Percentiles rank a stretch among this genome's conserved stretches.
These are phyloP conservation scores for Lactarius quietus DNA, from an alignment of 768 basidiomycete genomes.

Conservation along the genomic window DNA sequence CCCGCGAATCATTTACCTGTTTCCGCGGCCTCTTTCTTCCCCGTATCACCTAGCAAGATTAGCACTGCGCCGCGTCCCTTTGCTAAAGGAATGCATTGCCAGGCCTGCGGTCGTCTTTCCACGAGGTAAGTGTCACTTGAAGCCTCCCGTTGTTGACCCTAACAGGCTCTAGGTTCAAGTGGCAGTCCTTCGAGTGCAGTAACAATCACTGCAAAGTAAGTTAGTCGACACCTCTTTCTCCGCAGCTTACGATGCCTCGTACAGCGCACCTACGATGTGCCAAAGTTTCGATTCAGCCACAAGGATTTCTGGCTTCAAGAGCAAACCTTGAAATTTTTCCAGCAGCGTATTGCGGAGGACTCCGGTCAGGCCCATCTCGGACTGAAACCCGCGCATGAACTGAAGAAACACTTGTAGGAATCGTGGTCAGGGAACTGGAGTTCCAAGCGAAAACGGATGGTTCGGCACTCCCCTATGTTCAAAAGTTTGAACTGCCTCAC, in stretches of 20 bases:
- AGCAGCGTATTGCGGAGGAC: conserved; percentile 22
- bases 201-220: conserved; percentile 52
- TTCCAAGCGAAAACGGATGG: conserved; percentile 17
- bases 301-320: conserved; percentile 24
- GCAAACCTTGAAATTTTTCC: conserved; percentile 13
- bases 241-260: not conserved
- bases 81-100: conserved; percentile 68
- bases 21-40: conserved; percentile 39
- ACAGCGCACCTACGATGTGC: conserved; percentile 20
- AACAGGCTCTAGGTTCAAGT: conserved; percentile 51
- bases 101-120: conserved; percentile 64
- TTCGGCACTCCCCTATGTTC: conserved; percentile 33
- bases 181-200: conserved; percentile 71
- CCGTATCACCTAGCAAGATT: conserved; percentile 30
- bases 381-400: not conserved
- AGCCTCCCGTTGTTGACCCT: conserved; percentile 3
- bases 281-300: conserved; percentile 11
- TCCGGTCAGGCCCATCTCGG: conserved; percentile 22
- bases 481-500: conserved; percentile 42
- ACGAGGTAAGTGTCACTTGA: conserved; percentile 50
- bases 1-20: conserved; percentile 10
- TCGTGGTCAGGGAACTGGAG: conserved; percentile 9
- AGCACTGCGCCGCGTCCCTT: conserved; percentile 50
- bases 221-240: not conserved
- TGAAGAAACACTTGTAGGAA: conserved; percentile 22